These are phyloP conservation scores for Leptoxyphium fumago DNA, from an alignment of 2,329 filamentous ascomycete genomes.

Conservation along the genomic window DNA sequence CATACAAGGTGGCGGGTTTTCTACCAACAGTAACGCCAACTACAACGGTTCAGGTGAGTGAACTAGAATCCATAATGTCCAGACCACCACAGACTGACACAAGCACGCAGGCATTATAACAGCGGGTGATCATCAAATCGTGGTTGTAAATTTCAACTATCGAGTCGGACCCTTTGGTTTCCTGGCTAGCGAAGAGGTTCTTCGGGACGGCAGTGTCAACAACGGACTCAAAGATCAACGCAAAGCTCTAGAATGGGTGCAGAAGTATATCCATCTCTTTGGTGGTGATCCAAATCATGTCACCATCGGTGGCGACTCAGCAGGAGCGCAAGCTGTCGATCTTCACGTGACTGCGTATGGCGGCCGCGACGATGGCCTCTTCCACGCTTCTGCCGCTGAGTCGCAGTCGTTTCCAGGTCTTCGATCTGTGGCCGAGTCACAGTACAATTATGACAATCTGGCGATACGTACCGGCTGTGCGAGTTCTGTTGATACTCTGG, in stretches of 20 bases:
- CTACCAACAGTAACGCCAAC: slow-evolving; percentile 33
- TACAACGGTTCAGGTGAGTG: slow-evolving; percentile 33
- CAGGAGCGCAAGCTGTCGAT: slow-evolving; percentile 51
- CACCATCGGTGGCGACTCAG: slow-evolving; percentile 52
- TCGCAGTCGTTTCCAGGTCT: slow-evolving; percentile 38
- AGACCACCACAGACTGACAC: too few relatives aligned
- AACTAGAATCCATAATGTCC: too few relatives aligned
- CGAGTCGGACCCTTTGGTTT: slow-evolving; percentile 63
- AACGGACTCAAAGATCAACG: slow-evolving; percentile 57
- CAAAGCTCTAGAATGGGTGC: slow-evolving; percentile 55
- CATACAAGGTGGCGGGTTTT: slow-evolving; percentile 34
- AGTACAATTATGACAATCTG: slow-evolving; percentile 39
- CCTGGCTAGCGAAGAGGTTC: slow-evolving; percentile 43
- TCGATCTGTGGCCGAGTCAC: slow-evolving; percentile 32
- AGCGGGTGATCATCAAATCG: slow-evolving; percentile 43
- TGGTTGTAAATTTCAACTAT: slow-evolving; percentile 64
- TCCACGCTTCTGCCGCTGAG: slow-evolving; percentile 39
- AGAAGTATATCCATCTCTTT: slow-evolving; percentile 50
- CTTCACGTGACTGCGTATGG: slow-evolving; percentile 45
- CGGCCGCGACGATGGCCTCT: slow-evolving; percentile 33
- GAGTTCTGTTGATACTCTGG: slow-evolving; percentile 25
- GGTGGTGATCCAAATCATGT: slow-evolving; percentile 56
- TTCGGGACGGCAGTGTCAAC: slow-evolving; percentile 40
- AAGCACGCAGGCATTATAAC: slow-evolving; percentile 37
- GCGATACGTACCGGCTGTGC: slow-evolving; percentile 35